Conservation (phyloP, 2,329 filamentous ascomycete species). For the Parascedosporium putredinis region DNA sequence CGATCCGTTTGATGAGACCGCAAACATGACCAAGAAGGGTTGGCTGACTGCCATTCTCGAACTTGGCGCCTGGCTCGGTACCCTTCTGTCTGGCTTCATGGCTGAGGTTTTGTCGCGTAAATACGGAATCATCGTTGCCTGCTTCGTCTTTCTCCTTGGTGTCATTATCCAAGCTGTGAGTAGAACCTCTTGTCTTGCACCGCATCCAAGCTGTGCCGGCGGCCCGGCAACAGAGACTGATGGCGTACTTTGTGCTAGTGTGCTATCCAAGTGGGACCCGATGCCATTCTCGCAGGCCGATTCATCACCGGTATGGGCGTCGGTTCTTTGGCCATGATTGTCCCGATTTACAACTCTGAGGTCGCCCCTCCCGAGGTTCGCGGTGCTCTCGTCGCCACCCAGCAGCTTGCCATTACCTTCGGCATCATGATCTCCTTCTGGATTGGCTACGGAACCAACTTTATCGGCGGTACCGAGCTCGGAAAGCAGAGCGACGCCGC, state of each 20-base stretch:
- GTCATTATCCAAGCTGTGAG: constrained; percentile 50
- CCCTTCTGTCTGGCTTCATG: constrained; percentile 59
- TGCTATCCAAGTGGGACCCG: constrained; percentile 4
- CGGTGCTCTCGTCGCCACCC: constrained; percentile 32
- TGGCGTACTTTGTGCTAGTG: too few relatives aligned
- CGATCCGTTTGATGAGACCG: constrained; percentile 29
- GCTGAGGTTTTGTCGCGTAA: constrained; percentile 61
- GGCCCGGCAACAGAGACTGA: too few relatives aligned
- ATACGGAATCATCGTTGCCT: constrained; percentile 57
- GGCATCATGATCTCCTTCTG: constrained; percentile 57
- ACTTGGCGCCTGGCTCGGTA: constrained; percentile 68
- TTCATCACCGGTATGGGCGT: constrained; percentile 43
- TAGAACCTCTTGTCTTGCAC: too few relatives aligned
- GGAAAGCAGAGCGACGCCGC: constrained; percentile 52
- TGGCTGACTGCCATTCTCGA: constrained; percentile 61
- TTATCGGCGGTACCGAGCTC: constrained; percentile 44
- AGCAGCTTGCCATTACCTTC: constrained; percentile 46
- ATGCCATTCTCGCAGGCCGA: constrained; percentile 6
- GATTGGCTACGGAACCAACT: constrained; percentile 56
- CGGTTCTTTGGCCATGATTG: constrained; percentile 57
- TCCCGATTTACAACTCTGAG: constrained; percentile 43
- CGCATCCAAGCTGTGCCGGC: too few relatives aligned
- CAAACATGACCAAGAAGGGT: constrained; percentile 44
- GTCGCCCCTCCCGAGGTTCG: constrained; percentile 32
- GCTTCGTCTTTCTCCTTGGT: constrained; percentile 50